Evolutionary conservation across 225 moss, liverwort and hornwort genomes (phyloP), one percentile per base, ranked within the genome.

Genomic region (Bryum argenteum): DNA sequence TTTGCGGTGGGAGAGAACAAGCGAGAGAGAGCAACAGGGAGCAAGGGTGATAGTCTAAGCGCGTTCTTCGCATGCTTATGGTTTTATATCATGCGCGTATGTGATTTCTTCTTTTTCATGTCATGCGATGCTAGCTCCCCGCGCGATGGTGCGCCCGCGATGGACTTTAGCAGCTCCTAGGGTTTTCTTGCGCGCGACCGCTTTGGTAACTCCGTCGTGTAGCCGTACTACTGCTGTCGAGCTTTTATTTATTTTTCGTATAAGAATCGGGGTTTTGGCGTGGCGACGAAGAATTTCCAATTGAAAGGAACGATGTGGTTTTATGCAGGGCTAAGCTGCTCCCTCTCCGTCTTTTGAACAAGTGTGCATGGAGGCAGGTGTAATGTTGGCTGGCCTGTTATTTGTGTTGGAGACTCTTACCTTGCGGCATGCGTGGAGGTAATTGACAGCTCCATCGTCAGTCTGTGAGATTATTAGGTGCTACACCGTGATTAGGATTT

Each of bases 341-440:
- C 54, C 33, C 24, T 66, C 79, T 15, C 28, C 74, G 16, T 51
- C 40, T 75, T 54, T 81, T 73, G 22, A 56, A 70, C 71, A 54
- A 63, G 79, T 63, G 85, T 85, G 85, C 73, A 85, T 85, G 85
- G 85, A 85, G 82, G 85, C 85, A 82, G 82, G 85, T 70, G 79
- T 85, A 82, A 85, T 79, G 76, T 79, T 85, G 82, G 48, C 44
- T 79, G 72, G 74, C 66, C 60, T 85, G 85, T 54, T 41, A 74
- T 73, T 77, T 74, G 77, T 70, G 77, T 67, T 77, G 79, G 74
- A 79, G 79, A 79, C 66, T 74, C 58, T 67, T 62, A 65, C 82
- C 79, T 63, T 79, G 76, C 74, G 73, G 76, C 79, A 73, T 79
- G 79, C 77, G 63, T 85, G 85, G 81, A 85, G 85, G 85, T 85